These are phyloP conservation scores for Diaporthe nobilis DNA, from an alignment of 2,329 filamentous ascomycete genomes.

Conservation along the genomic window DNA sequence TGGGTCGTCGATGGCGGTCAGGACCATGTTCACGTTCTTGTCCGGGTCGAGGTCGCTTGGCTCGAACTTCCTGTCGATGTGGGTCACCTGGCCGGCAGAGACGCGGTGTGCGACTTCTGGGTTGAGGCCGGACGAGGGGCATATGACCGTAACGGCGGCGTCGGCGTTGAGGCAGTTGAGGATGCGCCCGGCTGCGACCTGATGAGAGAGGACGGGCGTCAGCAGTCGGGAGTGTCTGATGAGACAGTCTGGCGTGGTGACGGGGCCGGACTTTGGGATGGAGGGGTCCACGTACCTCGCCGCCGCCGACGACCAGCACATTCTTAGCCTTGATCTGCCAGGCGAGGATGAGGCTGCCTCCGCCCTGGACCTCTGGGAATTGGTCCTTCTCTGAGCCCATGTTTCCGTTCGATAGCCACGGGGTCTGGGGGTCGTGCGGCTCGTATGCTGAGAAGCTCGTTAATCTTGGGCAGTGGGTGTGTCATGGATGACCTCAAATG, in stretches of 20 bases:
- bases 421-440: neutral
- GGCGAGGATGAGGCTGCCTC: constrained; percentile 92
- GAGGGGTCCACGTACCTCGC: constrained; percentile 75
- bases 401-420: constrained; percentile 3
- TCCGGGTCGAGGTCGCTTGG: constrained; percentile 85
- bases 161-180: constrained; percentile 96
- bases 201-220: constrained; percentile 41
- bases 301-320: constrained; percentile 93
- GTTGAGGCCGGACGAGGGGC: constrained; percentile 84
- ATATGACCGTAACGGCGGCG: constrained; percentile 88
- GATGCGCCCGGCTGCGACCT: constrained; percentile 97
- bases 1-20: constrained; percentile 94
- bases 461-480: neutral
- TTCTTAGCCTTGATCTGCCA: constrained; percentile 94
- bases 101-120: constrained; percentile 90
- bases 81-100: constrained; percentile 79
- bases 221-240: neutral
- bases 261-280: constrained; percentile 14
- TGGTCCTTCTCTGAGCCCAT: constrained; percentile 48
- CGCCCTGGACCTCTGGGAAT: constrained; percentile 88
- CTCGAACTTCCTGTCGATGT: constrained; percentile 87
- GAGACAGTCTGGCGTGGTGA: neutral
- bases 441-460: neutral
- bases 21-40: constrained; percentile 89
- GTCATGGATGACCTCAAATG: neutral